Conservation (phyloP, 2,329 filamentous ascomycete species). For the Microsporum ferrugineum region DNA sequence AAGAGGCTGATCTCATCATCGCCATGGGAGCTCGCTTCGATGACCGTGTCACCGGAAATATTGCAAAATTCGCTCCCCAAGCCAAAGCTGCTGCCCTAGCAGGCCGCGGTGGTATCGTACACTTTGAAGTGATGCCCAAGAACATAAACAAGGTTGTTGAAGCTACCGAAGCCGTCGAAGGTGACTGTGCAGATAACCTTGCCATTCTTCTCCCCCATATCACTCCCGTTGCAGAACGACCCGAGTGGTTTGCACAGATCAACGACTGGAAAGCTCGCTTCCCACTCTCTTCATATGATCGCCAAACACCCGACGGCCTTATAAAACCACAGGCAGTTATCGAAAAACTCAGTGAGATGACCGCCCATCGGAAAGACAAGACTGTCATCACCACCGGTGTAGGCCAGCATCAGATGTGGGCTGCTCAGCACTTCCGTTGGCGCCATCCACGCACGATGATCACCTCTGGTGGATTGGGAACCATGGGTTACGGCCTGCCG, state of each 20-base stretch:
- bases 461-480: conserved; percentile 88
- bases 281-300: conserved; percentile 73
- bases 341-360: conserved; percentile 77
- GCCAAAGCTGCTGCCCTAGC: conserved; percentile 76
- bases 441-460: conserved; percentile 84
- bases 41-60: conserved; percentile 76
- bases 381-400: conserved; percentile 90
- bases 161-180: conserved; percentile 88
- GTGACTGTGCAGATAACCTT: conserved; percentile 75
- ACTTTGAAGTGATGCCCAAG: conserved; percentile 98
- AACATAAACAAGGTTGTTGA: conserved; percentile 99
- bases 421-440: conserved; percentile 94
- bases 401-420: conserved; percentile 98
- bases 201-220: conserved; percentile 62
- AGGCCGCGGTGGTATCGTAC: conserved; percentile 82
- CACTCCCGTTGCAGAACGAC: conserved; percentile 52
- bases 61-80: conserved; percentile 77
- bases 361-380: conserved; percentile 64
- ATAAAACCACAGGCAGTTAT: conserved; percentile 96
- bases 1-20: conserved; percentile 91
- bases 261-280: conserved; percentile 82
- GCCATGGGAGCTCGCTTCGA: conserved; percentile 90
- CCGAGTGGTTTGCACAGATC: conserved; percentile 84
- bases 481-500: conserved; percentile 92
- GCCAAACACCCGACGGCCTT: conserved; percentile 58